A percentile compares a stretch with the other conserved stretches of the same genome.
Conservation (phyloP, 2,329 filamentous ascomycete species). For the Verticillium albo-atrum region DNA sequence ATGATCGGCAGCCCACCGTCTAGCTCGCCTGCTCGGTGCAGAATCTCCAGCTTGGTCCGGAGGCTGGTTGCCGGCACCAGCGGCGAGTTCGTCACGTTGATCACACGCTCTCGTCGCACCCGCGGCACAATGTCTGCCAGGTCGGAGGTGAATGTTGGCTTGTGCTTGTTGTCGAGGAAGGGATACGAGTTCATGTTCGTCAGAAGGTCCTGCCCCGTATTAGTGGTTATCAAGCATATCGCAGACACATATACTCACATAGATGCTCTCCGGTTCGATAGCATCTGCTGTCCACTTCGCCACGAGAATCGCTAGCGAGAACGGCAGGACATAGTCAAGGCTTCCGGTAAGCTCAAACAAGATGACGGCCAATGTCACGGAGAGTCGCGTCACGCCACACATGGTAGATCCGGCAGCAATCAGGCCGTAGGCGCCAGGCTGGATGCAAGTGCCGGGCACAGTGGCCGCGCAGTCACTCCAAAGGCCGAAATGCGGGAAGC, state of each 20-base stretch:
- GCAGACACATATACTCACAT: slow-evolving; percentile 47
- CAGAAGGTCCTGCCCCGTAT: slow-evolving; percentile 63
- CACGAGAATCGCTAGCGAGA: slow-evolving; percentile 85
- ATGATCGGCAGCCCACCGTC: slow-evolving; percentile 90
- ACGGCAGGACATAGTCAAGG: slow-evolving; percentile 90
- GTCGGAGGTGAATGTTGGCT: slow-evolving; percentile 84
- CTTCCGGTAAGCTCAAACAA: slow-evolving; percentile 94
- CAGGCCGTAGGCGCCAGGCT: slow-evolving; percentile 93
- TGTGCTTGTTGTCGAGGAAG: slow-evolving; percentile 93
- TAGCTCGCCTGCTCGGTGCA: slow-evolving; percentile 83
- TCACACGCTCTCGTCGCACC: slow-evolving; percentile 69
- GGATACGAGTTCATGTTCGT: slow-evolving; percentile 98
- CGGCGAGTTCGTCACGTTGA: slow-evolving; percentile 82
- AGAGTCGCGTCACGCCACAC: slow-evolving; percentile 93
- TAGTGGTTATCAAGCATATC: slow-evolving; percentile 12
- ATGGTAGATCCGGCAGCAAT: slow-evolving; percentile 95
- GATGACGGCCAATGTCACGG: slow-evolving; percentile 90
- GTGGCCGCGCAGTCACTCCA: slow-evolving; percentile 70
- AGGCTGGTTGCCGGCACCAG: slow-evolving; percentile 73
- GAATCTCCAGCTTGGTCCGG: slow-evolving; percentile 72
- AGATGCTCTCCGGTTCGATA: slow-evolving; percentile 90
- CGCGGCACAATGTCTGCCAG: slow-evolving; percentile 82
- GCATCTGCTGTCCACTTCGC: slow-evolving; percentile 99
- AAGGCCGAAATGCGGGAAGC: slow-evolving; percentile 64
- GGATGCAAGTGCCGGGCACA: slow-evolving; percentile 77